Base-by-base conservation (phyloP, 2,329 filamentous ascomycete genomes). In the Pseudogymnoascus sp. region DNA sequence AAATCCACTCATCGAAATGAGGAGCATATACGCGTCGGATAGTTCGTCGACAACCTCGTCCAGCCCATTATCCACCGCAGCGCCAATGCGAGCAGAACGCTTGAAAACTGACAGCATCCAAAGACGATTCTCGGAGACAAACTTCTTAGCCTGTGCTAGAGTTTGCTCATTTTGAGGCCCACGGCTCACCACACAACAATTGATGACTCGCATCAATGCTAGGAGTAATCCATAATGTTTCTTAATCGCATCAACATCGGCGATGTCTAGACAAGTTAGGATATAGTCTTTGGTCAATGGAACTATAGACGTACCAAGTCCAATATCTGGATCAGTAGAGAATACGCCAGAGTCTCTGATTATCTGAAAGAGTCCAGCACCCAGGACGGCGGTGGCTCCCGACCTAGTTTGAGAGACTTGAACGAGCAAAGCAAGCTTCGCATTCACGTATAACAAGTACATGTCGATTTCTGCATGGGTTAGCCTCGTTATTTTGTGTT, bases 31-130 rank as follows among this genome's bases (percentile, higher is more conserved):
- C 55, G 90, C 87, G 73, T 96, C 91, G 5, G 92, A 90, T 67
- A 97, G 75, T 68, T 93, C 90, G 58, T 84, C 82, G 37, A 96
- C 78, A 65, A 84, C 83, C 62, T 86, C 79, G 60, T 85, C 85
- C 36, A 85, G 77, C 42, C 75, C 72, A 10, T 75, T 74, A 35
- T 73, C 72, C 4, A 74, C 72, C 35, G 75, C 73, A 39, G 76
- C 75, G 15, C 89, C 88, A 62, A 96, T 89, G 58, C 89, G 89
- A 0, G 90, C 90, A 68, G 89, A 90, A 67, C 92, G 82, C 78
- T 99, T 99, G 70, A 99, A 89, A 18, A 96, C 87, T 52, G 92
- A 89, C 66, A 94, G 85, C 69, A 97, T 90, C 62, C 92, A 85
- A 73, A 87, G 85, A 65, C 93, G 82, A 73, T 96, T 91, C 66